These are phyloP conservation scores for Prunus dulcis DNA, from an alignment of 306 rosid genomes.

Conservation along the genomic window DNA sequence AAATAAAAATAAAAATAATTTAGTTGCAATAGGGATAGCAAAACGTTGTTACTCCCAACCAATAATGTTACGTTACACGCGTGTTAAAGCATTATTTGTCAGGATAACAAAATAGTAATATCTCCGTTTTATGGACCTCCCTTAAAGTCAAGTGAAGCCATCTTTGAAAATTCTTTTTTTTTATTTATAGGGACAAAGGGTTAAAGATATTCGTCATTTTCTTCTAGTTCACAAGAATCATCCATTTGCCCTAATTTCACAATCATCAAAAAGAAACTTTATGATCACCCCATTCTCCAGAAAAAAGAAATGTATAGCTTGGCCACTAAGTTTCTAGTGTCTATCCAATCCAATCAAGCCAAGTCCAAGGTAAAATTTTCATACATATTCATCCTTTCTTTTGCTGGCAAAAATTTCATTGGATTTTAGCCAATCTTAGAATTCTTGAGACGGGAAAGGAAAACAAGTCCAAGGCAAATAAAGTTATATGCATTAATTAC, in stretches of 20 bases:
- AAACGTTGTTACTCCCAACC: too few species aligned
- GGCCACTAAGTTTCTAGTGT: not conserved
- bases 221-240: not conserved
- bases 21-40: too few species aligned
- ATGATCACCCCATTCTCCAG: not conserved
- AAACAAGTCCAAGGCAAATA: not conserved
- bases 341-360: not conserved
- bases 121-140: too few species aligned
- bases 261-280: not conserved
- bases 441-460: not conserved
- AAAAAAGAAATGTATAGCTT: not conserved
- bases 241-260: not conserved
- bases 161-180: too few species aligned
- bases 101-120: too few species aligned
- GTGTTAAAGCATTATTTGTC: rapidly evolving
- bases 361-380: not conserved
- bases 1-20: too few species aligned
- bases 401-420: not conserved
- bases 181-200: too few species aligned
- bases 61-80: too few species aligned
- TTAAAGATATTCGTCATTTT: not conserved
- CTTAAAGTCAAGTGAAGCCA: too few species aligned
- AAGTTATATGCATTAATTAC: not conserved
- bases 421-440: not conserved
- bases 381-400: too few species aligned